phyloP scores from a whole-genome alignment of 495 filamentous ascomycete species.

The Aspergillus biplanus region DNA sequence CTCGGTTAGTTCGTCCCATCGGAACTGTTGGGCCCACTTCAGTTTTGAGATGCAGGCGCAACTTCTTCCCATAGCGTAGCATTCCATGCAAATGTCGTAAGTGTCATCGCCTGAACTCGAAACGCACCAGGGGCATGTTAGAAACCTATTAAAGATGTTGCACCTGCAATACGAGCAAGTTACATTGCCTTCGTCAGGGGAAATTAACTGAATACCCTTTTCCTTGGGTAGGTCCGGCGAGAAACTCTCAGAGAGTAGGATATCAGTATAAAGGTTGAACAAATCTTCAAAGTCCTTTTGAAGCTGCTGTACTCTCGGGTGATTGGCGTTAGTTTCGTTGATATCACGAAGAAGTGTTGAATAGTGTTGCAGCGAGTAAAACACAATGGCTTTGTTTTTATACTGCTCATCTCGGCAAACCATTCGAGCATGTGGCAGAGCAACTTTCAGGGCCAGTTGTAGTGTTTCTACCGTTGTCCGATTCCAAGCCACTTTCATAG shows the following conservation, averaged over 20 bases:
- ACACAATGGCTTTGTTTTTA: conserved; percentile 96
- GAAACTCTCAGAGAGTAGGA: conserved; percentile 86
- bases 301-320: conserved; percentile 65
- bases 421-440: conserved; percentile 81
- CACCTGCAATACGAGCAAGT: conserved; percentile 95
- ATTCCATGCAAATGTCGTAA: conserved; percentile 97
- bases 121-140: conserved; percentile 84
- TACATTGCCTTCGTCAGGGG: conserved; percentile 78
- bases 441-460: conserved; percentile 80
- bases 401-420: conserved; percentile 99
- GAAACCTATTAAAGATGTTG: conserved; percentile 96
- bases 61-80: conserved; percentile 90
- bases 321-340: conserved; percentile 40
- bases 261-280: conserved; percentile 73
- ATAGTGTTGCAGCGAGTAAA: conserved; percentile 80
- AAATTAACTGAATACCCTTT: conserved; percentile 68
- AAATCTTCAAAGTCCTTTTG: conserved; percentile 77
- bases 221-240: conserved; percentile 60
- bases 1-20: conserved; percentile 75
- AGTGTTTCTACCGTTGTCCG: conserved; percentile 92
- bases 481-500: conserved; percentile 98
- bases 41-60: conserved; percentile 84
- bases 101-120: conserved; percentile 65
- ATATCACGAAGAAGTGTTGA: conserved; percentile 59
- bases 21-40: conserved; percentile 91